Conservation (phyloP, 192 early-diverging fungal genomes). For the Pilaira anomala region DNA sequence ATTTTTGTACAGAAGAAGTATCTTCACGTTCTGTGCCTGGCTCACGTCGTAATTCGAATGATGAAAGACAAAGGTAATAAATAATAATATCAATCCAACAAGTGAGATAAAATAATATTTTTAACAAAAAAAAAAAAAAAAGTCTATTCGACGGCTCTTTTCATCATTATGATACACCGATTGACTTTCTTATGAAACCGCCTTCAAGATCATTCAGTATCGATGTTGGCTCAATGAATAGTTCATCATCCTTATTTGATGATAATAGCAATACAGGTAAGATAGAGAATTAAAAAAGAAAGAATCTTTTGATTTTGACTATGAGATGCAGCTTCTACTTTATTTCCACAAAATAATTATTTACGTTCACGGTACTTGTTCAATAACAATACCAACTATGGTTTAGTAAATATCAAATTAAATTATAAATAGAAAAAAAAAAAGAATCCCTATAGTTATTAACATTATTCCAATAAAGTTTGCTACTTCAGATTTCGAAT, state of each 20-base stretch:
- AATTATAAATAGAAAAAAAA: constrained; percentile 4
- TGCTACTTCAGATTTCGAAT: constrained; percentile 41
- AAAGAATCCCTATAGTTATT: too few relatives aligned
- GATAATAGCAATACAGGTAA: constrained; percentile 6
- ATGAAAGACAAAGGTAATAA: constrained; percentile 37
- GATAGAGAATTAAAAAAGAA: not conserved
- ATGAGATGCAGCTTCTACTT: not conserved
- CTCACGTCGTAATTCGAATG: constrained; percentile 71
- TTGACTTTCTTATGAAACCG: constrained; percentile 29
- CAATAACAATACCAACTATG: constrained; percentile 10
- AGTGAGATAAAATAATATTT: not conserved
- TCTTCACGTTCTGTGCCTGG: constrained; percentile 55
- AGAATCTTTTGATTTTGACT: not conserved
- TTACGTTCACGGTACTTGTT: too few relatives aligned
- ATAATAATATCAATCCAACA: constrained; percentile 25
- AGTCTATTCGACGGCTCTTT: constrained; percentile 25
- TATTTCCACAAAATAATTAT: too few relatives aligned
- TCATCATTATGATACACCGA: constrained; percentile 4
- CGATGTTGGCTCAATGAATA: constrained; percentile 20
- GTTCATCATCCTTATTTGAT: not conserved
- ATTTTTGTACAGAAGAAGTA: too few relatives aligned
- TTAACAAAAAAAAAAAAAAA: constrained; percentile 35
- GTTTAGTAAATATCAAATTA: constrained; percentile 10
- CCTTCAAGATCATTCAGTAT: constrained; percentile 31
- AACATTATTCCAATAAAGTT: constrained; percentile 29